phyloP scores from a whole-genome alignment of 2,329 filamentous ascomycete species.

The Phyllosticta ampelicida region DNA sequence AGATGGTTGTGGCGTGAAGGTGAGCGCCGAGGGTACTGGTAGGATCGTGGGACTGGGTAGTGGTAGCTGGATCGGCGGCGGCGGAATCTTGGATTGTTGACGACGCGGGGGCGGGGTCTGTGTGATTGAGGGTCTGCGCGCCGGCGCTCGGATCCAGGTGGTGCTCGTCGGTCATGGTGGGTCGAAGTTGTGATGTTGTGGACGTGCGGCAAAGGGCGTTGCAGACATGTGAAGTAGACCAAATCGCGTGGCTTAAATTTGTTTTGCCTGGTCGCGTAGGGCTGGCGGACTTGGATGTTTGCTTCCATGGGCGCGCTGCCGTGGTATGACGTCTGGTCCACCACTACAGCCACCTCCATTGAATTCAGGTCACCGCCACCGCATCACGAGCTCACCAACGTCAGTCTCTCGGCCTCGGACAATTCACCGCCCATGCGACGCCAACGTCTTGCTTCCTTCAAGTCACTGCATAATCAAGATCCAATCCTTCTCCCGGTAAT shows the following conservation, averaged over 20 bases:
- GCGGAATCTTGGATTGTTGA: not conserved
- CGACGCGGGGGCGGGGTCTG: not conserved
- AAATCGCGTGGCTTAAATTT: not conserved
- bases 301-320: not conserved
- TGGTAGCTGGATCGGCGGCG: not conserved
- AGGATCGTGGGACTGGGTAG: not conserved
- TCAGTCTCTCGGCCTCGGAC: not conserved
- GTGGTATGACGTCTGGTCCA: not conserved
- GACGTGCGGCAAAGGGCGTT: not conserved
- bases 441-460: not conserved
- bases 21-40: not conserved
- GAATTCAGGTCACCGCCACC: not conserved
- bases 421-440: not conserved
- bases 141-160: not conserved
- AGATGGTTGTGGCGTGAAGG: not conserved
- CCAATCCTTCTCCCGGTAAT: not conserved
- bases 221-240: not conserved
- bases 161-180: not conserved
- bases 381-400: not conserved
- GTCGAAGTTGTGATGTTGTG: not conserved
- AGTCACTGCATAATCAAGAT: not conserved
- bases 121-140: not conserved
- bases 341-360: too few species aligned
- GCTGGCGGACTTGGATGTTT: not conserved
- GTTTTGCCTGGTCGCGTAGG: not conserved